Evolutionary conservation across 78 protist genomes (phyloP).

Genomic region (Isochrysis galbana): DNA sequence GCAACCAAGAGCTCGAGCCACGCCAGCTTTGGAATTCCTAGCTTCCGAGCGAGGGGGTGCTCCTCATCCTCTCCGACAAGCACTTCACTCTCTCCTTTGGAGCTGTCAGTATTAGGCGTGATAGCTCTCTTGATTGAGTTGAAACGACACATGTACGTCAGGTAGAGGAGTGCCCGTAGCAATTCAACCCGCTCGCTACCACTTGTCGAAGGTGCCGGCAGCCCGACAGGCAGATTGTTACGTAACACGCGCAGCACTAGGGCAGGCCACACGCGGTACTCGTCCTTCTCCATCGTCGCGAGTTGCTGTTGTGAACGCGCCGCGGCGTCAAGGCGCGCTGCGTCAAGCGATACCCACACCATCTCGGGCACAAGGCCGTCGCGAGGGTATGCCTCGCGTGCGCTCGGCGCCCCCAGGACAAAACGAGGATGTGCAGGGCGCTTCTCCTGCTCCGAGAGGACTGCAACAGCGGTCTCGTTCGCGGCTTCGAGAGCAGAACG

Average conservation of each 20-base stretch:
- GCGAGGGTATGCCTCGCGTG: background rate
- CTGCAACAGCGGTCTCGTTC: background rate
- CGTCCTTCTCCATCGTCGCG: background rate
- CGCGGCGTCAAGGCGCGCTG: background rate
- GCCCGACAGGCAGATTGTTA: background rate
- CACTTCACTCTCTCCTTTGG: no score
- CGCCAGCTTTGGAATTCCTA: background rate
- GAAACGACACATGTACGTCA: background rate
- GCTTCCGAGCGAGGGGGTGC: background rate
- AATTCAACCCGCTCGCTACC: background rate
- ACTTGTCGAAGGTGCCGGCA: no score
- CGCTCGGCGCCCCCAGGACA: background rate
- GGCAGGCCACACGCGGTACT: background rate
- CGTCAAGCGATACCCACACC: background rate
- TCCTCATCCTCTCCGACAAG: background rate
- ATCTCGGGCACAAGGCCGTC: background rate
- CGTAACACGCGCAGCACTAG: background rate
- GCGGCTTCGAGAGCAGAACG: background rate
- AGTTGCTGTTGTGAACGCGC: background rate
- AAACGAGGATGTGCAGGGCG: background rate
- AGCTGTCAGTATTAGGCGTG: background rate
- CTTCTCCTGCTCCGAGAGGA: background rate
- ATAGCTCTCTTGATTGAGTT: background rate
- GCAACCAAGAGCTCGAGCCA: background rate
- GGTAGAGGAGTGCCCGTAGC: background rate